Conservation (phyloP, 2,329 filamentous ascomycete genomes). For the Dactylellina drechsleri region DNA sequence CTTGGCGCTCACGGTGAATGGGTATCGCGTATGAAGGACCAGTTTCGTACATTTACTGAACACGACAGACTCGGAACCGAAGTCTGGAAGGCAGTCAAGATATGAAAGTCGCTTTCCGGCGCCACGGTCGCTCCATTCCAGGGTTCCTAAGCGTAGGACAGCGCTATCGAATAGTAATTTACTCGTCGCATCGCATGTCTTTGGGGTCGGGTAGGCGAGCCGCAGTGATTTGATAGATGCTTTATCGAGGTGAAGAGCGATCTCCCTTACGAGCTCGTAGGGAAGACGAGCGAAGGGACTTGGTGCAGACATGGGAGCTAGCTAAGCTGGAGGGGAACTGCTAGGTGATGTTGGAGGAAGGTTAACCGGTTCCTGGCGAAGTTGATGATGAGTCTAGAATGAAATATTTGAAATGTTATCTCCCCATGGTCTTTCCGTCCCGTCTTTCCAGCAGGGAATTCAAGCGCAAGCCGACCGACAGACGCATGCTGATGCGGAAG, state of each 20-base stretch:
- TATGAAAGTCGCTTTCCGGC: conserved; percentile 30
- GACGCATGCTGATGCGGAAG: conserved; percentile 1
- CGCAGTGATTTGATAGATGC: conserved; percentile 37
- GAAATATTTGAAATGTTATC: background rate
- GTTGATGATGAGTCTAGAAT: background rate
- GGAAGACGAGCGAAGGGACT: conserved; percentile 26
- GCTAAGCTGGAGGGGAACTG: no score
- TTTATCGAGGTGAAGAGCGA: conserved; percentile 38
- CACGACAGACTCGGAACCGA: background rate
- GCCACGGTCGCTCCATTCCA: conserved; percentile 37
- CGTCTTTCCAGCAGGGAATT: no score
- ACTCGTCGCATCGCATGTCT: conserved; percentile 22
- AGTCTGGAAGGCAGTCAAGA: conserved; percentile 7
- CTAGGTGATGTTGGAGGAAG: no score
- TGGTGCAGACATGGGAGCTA: background rate
- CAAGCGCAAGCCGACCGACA: no score
- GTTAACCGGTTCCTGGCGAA: background rate
- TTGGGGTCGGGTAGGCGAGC: conserved; percentile 33
- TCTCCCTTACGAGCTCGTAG: conserved; percentile 44
- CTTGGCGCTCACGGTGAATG: conserved; percentile 23
- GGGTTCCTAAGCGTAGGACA: conserved; percentile 34
- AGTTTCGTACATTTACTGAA: conserved; percentile 31
- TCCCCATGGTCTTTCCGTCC: background rate
- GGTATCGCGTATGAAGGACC: conserved; percentile 41
- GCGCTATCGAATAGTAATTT: conserved; percentile 35